Evolutionary conservation across 1,139 yeast species (phyloP).

Genomic region (Suhomyces anneliseae): DNA sequence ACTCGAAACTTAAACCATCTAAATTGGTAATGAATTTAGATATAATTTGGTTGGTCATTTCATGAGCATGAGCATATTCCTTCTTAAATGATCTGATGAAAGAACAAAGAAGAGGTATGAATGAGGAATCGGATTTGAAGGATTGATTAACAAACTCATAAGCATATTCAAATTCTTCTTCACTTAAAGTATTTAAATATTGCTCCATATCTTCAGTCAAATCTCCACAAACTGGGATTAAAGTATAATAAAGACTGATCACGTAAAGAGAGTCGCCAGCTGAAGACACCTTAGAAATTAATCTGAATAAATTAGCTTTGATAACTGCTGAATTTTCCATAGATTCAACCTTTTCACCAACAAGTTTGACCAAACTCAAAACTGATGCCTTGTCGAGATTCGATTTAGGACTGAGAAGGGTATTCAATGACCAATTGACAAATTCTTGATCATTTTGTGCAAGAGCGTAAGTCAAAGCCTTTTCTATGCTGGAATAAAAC

Average conservation of each 20-base stretch:
- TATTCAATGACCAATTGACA: slow-evolving; percentile 1
- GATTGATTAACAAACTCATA: slow-evolving; percentile 4
- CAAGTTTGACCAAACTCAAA: slow-evolving; percentile 5
- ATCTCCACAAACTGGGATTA: slow-evolving; percentile 9
- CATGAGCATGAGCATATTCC: neutral
- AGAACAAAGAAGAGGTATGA: slow-evolving; percentile 7
- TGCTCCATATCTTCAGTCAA: slow-evolving; percentile 1
- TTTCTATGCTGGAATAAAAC: slow-evolving; percentile 1
- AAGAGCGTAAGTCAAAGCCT: neutral
- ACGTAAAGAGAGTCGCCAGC: slow-evolving; percentile 17
- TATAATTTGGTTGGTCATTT: slow-evolving; percentile 8
- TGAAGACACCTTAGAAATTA: slow-evolving; percentile 13
- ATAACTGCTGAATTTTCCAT: neutral
- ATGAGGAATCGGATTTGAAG: neutral
- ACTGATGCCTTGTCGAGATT: slow-evolving; percentile 8
- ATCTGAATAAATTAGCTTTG: slow-evolving; percentile 6
- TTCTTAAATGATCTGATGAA: slow-evolving; percentile 8
- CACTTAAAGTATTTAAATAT: neutral
- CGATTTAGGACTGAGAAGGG: slow-evolving; percentile 4
- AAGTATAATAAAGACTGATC: slow-evolving; percentile 20
- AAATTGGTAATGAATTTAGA: slow-evolving; percentile 11
- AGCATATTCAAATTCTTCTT: slow-evolving; percentile 1
- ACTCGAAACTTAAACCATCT: slow-evolving; percentile 4
- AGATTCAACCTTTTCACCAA: slow-evolving; percentile 3
- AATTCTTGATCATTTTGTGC: neutral